Evolutionary conservation across 2,329 filamentous ascomycete genomes (phyloP).

Genomic region (Boeremia lycopersici): DNA sequence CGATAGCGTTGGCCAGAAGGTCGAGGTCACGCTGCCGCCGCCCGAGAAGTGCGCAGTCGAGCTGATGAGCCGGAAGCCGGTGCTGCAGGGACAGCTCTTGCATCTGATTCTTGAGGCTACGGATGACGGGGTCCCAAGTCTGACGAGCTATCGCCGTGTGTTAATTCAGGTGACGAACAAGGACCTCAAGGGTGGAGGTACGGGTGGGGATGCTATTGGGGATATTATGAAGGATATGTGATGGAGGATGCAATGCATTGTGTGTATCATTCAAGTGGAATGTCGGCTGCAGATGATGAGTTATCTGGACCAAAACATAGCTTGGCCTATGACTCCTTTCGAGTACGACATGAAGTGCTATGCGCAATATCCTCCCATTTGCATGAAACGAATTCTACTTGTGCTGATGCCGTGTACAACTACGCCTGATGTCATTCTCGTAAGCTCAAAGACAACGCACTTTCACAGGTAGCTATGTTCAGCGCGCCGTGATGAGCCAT

Average conservation of each 20-base stretch:
- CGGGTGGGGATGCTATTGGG: background rate
- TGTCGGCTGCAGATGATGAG: no score
- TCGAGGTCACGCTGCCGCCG: constrained; percentile 50
- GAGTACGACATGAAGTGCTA: no score
- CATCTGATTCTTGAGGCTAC: constrained; percentile 59
- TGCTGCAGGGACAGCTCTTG: constrained; percentile 52
- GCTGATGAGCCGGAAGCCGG: constrained; percentile 42
- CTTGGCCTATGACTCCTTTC: no score
- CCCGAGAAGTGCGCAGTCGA: constrained; percentile 52
- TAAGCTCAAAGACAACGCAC: no score
- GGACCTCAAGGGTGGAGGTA: constrained; percentile 32
- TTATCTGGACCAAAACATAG: no score
- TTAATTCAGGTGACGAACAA: constrained; percentile 46
- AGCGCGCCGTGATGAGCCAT: no score
- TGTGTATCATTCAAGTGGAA: background rate
- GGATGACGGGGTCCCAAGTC: constrained; percentile 50
- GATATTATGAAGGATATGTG: constrained; percentile 5
- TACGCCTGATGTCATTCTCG: no score
- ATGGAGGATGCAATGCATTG: background rate
- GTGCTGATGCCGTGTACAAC: no score
- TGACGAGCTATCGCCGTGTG: constrained; percentile 57
- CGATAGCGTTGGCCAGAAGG: constrained; percentile 36
- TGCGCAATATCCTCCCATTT: no score
- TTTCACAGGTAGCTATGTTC: no score
- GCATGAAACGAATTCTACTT: no score